A percentile compares a stretch with the other conserved stretches of the same genome.
These are phyloP conservation scores for Dactylellina parvicollis DNA, from an alignment of 2,329 filamentous ascomycete species.

Conservation along the genomic window DNA sequence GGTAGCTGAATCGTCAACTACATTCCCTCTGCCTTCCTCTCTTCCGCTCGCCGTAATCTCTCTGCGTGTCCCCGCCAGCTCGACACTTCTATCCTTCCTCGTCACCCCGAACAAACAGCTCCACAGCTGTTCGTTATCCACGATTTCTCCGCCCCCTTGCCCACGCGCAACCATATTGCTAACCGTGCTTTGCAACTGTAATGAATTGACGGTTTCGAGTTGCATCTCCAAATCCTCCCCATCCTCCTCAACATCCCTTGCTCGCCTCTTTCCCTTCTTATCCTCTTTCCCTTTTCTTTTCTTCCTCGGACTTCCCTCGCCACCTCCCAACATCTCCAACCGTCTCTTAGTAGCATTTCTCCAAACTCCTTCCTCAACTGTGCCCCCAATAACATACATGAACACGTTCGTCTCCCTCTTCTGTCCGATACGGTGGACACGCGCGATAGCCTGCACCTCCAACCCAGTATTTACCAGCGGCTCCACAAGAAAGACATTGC, in stretches of 20 bases:
- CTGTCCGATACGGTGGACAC: conserved; percentile 94
- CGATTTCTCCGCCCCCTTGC: conserved; percentile 78
- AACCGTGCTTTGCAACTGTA: conserved; percentile 77
- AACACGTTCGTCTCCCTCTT: conserved; percentile 88
- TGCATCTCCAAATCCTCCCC: conserved; percentile 67
- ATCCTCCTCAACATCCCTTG: conserved; percentile 26
- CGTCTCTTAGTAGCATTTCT: conserved; percentile 74
- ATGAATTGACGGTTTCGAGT: conserved; percentile 83
- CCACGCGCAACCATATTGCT: conserved; percentile 76
- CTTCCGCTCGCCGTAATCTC: conserved; percentile 65
- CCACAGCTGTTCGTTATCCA: conserved; percentile 83
- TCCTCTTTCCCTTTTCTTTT: conserved; percentile 57
- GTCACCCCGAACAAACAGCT: conserved; percentile 80
- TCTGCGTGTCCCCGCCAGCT: conserved; percentile 59
- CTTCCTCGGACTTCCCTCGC: conserved; percentile 43
- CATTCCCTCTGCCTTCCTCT: conserved; percentile 59
- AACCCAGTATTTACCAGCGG: conserved; percentile 92
- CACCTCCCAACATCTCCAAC: conserved; percentile 30
- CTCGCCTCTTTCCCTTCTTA: conserved; percentile 34
- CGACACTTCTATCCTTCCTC: conserved; percentile 56
- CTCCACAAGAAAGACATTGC: conserved; percentile 92
- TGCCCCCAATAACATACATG: conserved; percentile 91
- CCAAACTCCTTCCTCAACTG: conserved; percentile 91
- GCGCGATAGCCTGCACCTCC: conserved; percentile 92
- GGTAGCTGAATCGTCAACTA: conserved; percentile 32